phyloP scores from a whole-genome alignment of 2,329 filamentous ascomycete species.

The Phyllosticta capitalensis region DNA sequence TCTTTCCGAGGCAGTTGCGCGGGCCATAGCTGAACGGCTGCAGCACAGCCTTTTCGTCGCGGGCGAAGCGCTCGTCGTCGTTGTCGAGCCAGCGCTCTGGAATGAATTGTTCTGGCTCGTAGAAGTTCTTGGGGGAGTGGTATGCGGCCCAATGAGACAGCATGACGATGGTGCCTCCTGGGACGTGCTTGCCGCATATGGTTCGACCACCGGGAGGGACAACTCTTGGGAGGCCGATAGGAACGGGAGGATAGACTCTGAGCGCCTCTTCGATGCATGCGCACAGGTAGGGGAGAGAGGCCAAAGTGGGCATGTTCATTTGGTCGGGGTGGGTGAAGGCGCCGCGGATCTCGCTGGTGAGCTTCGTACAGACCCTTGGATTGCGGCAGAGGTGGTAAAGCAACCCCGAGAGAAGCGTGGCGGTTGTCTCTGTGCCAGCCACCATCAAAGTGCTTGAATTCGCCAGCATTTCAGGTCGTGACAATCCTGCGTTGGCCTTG shows the following conservation, averaged over 20 bases:
- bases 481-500: conserved; percentile 17
- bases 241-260: conserved; percentile 34
- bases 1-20: conserved; percentile 29
- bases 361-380: conserved; percentile 17
- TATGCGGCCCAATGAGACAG: conserved; percentile 11
- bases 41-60: conserved; percentile 26
- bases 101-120: conserved; percentile 24
- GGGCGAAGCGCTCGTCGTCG: conserved; percentile 15
- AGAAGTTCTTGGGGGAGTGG: conserved; percentile 22
- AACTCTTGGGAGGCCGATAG: conserved; percentile 24
- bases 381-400: conserved; percentile 26
- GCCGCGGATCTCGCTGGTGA: conserved; percentile 22
- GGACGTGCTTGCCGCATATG: conserved; percentile 28
- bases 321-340: conserved; percentile 21
- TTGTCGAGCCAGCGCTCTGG: conserved; percentile 34
- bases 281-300: conserved; percentile 26
- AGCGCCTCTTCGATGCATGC: conserved; percentile 34
- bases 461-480: conserved; percentile 28
- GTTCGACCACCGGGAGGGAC: conserved; percentile 28
- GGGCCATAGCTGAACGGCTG: conserved; percentile 38
- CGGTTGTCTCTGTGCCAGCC: conserved; percentile 38
- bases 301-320: conserved; percentile 25
- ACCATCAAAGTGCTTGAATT: conserved; percentile 31
- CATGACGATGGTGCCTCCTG: conserved; percentile 16
- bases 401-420: conserved; percentile 30